phyloP scores from a whole-genome alignment of 2,329 filamentous ascomycete genomes.

The Penicillium sp. region DNA sequence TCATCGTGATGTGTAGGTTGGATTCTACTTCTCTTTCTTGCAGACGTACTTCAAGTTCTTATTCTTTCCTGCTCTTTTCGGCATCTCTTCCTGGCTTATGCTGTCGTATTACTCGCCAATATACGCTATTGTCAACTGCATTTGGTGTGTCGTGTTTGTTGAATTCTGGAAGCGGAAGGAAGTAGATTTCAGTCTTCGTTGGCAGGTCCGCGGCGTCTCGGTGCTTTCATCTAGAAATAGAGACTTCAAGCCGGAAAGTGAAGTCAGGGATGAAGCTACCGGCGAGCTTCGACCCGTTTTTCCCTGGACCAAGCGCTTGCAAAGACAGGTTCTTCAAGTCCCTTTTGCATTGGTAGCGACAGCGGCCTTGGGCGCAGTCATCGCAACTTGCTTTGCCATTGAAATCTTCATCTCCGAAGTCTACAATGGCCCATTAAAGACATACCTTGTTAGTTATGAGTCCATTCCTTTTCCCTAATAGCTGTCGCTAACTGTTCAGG shows the following conservation, averaged over 20 bases:
- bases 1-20: slow-evolving; percentile 52
- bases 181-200: slow-evolving; percentile 78
- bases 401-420: slow-evolving; percentile 97
- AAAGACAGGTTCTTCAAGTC: slow-evolving; percentile 77
- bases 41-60: slow-evolving; percentile 92
- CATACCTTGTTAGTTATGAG: slow-evolving; percentile 62
- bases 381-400: slow-evolving; percentile 84
- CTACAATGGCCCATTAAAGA: slow-evolving; percentile 85
- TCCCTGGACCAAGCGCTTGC: slow-evolving; percentile 70
- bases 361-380: slow-evolving; percentile 74
- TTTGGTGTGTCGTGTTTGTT: slow-evolving; percentile 87
- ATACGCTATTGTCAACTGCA: slow-evolving; percentile 72
- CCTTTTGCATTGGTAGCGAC: slow-evolving; percentile 81
- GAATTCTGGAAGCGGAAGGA: slow-evolving; percentile 98
- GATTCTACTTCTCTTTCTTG: slow-evolving; percentile 93
- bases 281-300: slow-evolving; percentile 76
- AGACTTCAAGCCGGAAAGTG: slow-evolving; percentile 75
- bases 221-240: slow-evolving; percentile 72
- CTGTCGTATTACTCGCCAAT: slow-evolving; percentile 79
- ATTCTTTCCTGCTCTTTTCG: slow-evolving; percentile 74
- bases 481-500: slow-evolving; percentile 44
- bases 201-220: slow-evolving; percentile 85
- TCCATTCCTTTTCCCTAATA: slow-evolving; percentile 6
- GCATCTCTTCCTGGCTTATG: slow-evolving; percentile 73
- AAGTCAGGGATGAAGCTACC: slow-evolving; percentile 74